Evolutionary conservation across 1,284 basidiomycete species (phyloP).

Genomic region (Trametes hirsuta): DNA sequence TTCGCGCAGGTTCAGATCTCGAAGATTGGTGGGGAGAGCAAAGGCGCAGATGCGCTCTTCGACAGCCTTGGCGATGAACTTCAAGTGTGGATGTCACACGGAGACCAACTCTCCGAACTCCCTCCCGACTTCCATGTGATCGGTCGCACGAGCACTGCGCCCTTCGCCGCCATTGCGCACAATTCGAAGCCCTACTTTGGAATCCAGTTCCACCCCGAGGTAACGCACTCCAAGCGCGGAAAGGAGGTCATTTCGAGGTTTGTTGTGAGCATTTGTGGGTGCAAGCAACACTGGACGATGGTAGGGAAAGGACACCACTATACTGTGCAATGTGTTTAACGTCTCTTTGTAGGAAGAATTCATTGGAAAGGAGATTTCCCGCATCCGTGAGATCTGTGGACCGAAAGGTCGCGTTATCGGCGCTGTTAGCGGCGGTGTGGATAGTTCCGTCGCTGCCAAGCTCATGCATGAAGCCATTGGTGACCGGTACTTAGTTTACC

Average conservation of each 20-base stretch:
- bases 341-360: slow-evolving; percentile 79
- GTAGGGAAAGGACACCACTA: slow-evolving; percentile 42
- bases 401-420: slow-evolving; percentile 96
- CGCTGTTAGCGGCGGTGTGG: slow-evolving; percentile 97
- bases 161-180: slow-evolving; percentile 94
- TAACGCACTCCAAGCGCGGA: slow-evolving; percentile 92
- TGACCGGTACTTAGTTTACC: slow-evolving; percentile 64
- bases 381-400: slow-evolving; percentile 96
- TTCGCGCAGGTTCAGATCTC: slow-evolving; percentile 83
- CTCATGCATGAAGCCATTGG: slow-evolving; percentile 99
- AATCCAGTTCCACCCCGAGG: slow-evolving; percentile 99
- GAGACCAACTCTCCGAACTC: slow-evolving; percentile 87
- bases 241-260: slow-evolving; percentile 93
- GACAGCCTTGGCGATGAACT: slow-evolving; percentile 83
- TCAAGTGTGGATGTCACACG: slow-evolving; percentile 99
- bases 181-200: slow-evolving; percentile 90
- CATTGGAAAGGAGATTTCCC: slow-evolving; percentile 95
- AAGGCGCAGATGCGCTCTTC: slow-evolving; percentile 80
- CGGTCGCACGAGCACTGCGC: slow-evolving; percentile 86
- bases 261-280: slow-evolving; percentile 85
- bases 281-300: slow-evolving; percentile 94
- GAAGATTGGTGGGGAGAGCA: slow-evolving; percentile 59
- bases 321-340: slow-evolving; percentile 1
- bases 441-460: slow-evolving; percentile 98
- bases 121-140: slow-evolving; percentile 90